A percentile compares a stretch with the other conserved stretches of the same genome.
Conservation (phyloP, 2,329 filamentous ascomycete species). For the Pyricularia sp. region DNA sequence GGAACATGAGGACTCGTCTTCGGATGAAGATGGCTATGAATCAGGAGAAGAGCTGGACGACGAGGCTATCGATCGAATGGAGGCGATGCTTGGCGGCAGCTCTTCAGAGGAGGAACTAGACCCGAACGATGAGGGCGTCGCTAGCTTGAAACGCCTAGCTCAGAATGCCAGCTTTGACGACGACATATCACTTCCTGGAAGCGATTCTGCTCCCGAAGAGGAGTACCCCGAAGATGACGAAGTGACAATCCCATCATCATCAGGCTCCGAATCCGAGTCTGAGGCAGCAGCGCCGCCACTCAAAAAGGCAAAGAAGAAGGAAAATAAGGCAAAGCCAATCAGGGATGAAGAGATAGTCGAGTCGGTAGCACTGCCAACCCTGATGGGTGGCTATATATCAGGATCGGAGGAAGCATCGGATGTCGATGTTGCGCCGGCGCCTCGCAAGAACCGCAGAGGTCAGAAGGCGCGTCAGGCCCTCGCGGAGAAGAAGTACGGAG, state of each 20-base stretch:
- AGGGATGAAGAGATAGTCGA: constrained; percentile 10
- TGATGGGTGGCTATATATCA: constrained; percentile 70
- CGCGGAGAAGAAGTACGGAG: constrained; percentile 68
- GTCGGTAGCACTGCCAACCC: constrained; percentile 58
- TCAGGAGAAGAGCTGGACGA: constrained; percentile 12
- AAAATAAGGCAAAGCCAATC: constrained; percentile 8
- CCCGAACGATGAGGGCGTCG: constrained; percentile 19
- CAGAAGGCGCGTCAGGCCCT: constrained; percentile 68
- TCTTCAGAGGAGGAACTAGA: constrained; percentile 17
- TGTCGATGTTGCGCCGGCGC: constrained; percentile 43
- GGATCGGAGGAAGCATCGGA: constrained; percentile 60
- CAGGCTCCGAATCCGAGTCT: background rate
- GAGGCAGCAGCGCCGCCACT: constrained; percentile 1
- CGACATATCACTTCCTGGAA: constrained; percentile 4
- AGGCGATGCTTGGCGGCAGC: constrained; percentile 14
- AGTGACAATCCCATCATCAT: background rate
- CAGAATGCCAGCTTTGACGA: background rate
- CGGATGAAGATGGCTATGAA: constrained; percentile 11
- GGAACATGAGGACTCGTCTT: background rate
- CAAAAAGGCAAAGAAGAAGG: constrained; percentile 1
- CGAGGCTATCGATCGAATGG: constrained; percentile 11
- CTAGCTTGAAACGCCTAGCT: background rate
- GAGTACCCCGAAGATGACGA: background rate
- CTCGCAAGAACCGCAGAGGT: constrained; percentile 58
- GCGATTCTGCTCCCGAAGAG: background rate